A percentile compares a stretch with the other conserved stretches of the same genome.
Evolutionary conservation across 352 stramenopile genomes (phyloP).

Genomic region (Phytophthora nicotianae): DNA sequence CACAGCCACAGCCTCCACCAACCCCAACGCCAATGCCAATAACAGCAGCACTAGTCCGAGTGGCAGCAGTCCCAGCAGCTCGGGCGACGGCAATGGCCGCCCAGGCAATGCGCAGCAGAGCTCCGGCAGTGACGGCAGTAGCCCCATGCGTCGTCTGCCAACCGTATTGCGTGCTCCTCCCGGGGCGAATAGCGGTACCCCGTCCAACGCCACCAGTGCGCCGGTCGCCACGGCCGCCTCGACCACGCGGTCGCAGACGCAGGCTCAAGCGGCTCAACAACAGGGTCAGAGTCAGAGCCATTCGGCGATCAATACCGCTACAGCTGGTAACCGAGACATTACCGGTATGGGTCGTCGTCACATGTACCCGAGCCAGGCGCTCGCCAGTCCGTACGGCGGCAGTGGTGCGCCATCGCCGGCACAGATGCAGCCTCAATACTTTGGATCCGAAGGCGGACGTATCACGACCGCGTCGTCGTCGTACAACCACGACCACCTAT

Average conservation of each 20-base stretch:
- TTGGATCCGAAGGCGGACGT: constrained; percentile 18
- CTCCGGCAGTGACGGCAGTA: constrained; percentile 29
- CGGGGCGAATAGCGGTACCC: neutral
- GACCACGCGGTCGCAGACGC: constrained; percentile 12
- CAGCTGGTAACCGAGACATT: constrained; percentile 11
- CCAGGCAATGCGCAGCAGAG: constrained; percentile 14
- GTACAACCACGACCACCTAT: constrained; percentile 30
- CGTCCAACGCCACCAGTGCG: constrained; percentile 5
- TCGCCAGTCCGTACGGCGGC: constrained; percentile 11
- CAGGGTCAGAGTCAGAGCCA: constrained; percentile 4
- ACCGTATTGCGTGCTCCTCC: constrained; percentile 37
- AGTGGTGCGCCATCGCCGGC: constrained; percentile 18
- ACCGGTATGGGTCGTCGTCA: constrained; percentile 20
- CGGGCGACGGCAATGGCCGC: neutral
- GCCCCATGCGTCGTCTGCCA: constrained; percentile 47
- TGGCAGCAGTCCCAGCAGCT: constrained; percentile 9
- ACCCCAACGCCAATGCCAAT: neutral
- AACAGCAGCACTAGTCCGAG: constrained; percentile 16
- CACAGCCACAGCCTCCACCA: neutral
- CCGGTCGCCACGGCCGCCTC: constrained; percentile 3
- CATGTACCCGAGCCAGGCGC: constrained; percentile 17
- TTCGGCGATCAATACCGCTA: neutral
- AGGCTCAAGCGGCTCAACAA: neutral
- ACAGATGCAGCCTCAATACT: constrained; percentile 36
- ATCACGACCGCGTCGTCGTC: constrained; percentile 23